Evolutionary conservation across 1,284 basidiomycete species (phyloP), one percentile per base, ranked within the genome.

Genomic region (Pascua guehoae): DNA sequence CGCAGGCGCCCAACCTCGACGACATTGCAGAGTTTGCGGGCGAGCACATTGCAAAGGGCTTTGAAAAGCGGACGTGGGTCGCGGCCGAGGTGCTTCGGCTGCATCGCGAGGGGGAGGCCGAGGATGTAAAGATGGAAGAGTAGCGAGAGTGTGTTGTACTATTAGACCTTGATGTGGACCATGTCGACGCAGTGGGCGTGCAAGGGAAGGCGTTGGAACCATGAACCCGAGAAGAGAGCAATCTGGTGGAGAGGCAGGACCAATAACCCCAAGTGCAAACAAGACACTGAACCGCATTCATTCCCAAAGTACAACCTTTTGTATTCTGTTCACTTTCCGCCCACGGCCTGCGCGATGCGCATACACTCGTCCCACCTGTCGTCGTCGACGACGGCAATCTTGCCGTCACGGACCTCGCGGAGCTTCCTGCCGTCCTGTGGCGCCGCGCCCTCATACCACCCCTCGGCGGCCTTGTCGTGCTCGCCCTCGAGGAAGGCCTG

Each of bases 61-160:
- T 73, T 41, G 66, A 68, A 52, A 72, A 72, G 60, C 58, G 68
- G 39, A 62, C 66, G 47, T 71, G 68, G 68, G 60, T 70, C 49
- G 68, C 66, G 5, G 59, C 48, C 44, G 67, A 69, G 54, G 49
- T 71, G 38, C 39, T 65, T 42, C 17, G 68, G 38, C 24, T 71
- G 41, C 48, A 60, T 5, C 49, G 9, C 0, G 51, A 47, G 15
- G 47, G 24, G 24, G 49, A 49, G 11, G 53, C 39, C 18, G 57
- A 43, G 38, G 52, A 16, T 3, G 51, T 41, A 11, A 46, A 38
- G 40, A 47, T 44, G 41, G 54, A 38, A 5, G 14, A 49, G 24
- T 43, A 48, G 47, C 41, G 5, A 42, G 15, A 12, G 42, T 17
- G 15, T 44, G 16, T 44, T 16, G 42, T 32, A 32, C 24, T 32